Evolutionary conservation across 176 grass and related monocot species (phyloP), one percentile per base, ranked within the genome.

Genomic region (Oryza rufipogon): DNA sequence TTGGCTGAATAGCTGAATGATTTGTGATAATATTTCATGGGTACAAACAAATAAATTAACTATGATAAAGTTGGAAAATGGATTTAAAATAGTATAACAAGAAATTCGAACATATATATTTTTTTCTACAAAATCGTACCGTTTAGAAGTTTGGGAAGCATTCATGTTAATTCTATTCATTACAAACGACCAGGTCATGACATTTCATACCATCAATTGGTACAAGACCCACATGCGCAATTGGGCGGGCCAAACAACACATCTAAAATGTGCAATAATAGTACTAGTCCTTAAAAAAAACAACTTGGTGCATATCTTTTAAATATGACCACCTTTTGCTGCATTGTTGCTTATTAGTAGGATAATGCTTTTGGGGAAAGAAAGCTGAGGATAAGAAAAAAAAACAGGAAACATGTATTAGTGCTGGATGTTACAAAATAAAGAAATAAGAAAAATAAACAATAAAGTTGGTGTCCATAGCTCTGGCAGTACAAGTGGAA

Each of bases 401-500:
- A 20, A 52, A 20, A 58, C 7, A 23, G 26, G 63, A 80, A 60
- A 73, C 84, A 86, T 0, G 23, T 1, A 25, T 30, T 86, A 80
- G 84, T 80, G 68, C 76, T 80, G 44, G 84, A 76, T 65, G 68
- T 86, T 80, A 28, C n/a, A 72, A 71, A 68, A 71, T 42, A 73
- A 73, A 33, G 13, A 82, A 73, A 63, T 7, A n/a, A 14, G 51
- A 19, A 56, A 56, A 56, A 64, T 71, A 78, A 42, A 66, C 32
- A 73, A 25, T 25, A 39, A 66, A 45, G 76, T 54, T 33, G 58
- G 58, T 74, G 20, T 51, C 56, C 28, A 69, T 70, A 79, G n/a
- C 69, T 68, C 20, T 32, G n/a, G n/a, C 80, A 66, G 85, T 32
- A 77, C 70, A 80, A 22, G 45, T 80, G 70, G 61, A 86, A 86